Conservation (phyloP, 192 early-diverging fungal genomes). For the Backusella tuberculispora region DNA sequence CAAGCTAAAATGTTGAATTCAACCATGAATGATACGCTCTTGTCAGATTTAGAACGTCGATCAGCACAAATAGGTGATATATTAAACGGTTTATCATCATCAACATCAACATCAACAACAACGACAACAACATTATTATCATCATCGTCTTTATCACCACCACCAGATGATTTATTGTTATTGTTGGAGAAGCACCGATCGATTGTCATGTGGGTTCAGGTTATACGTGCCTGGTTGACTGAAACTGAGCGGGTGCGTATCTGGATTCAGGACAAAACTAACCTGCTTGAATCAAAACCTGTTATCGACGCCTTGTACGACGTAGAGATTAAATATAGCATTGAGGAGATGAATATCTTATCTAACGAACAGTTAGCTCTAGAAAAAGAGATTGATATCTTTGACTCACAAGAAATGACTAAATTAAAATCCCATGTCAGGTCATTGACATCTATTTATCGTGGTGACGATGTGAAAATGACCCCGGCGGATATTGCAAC, state of each 20-base stretch:
- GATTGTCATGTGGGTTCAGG: conserved; percentile 37
- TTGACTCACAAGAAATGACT: conserved; percentile 46
- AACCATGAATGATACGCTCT: conserved; percentile 36
- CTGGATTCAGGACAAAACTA: conserved; percentile 41
- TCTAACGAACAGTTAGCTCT: conserved; percentile 37
- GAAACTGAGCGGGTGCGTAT: conserved; percentile 46
- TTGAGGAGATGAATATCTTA: conserved; percentile 32
- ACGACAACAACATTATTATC: too few relatives aligned
- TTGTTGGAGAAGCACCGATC: conserved; percentile 26
- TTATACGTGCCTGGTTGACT: conserved; percentile 44
- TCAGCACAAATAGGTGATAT: not conserved
- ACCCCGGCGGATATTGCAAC: conserved; percentile 51
- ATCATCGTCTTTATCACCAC: not conserved
- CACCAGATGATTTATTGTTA: conserved; percentile 6
- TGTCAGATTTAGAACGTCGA: conserved; percentile 35
- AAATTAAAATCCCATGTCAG: conserved; percentile 48
- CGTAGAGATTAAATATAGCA: conserved; percentile 17
- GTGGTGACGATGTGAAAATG: conserved; percentile 20
- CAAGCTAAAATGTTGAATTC: conserved; percentile 44
- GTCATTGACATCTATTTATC: conserved; percentile 31
- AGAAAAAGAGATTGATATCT: conserved; percentile 41
- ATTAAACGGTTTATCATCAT: conserved; percentile 11
- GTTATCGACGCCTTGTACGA: conserved; percentile 36
- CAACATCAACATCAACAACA: too few relatives aligned
- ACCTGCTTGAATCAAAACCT: conserved; percentile 27